Percentiles rank a stretch among this genome's conserved stretches.
Conservation (phyloP, 257 asterid genomes). For the Rubia yunnanensis region DNA sequence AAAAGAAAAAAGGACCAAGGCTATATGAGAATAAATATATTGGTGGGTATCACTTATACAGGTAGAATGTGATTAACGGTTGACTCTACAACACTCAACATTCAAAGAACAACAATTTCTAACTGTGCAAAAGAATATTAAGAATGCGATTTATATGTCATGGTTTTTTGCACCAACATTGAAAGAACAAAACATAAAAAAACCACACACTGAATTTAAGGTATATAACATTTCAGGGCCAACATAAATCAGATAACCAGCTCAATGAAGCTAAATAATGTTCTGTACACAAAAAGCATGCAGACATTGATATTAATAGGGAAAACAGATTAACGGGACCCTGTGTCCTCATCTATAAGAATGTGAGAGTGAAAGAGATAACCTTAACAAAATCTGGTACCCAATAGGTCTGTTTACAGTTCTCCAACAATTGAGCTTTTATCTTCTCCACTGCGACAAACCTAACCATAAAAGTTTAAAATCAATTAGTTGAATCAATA, state of each 20-base stretch:
- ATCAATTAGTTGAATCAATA: not conserved
- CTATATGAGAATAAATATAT: not conserved
- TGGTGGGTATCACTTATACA: not conserved
- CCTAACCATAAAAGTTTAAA: slow-evolving; percentile 19
- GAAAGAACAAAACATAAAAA: not conserved
- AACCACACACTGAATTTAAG: not conserved
- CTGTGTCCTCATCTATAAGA: not conserved
- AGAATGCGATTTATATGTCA: not conserved
- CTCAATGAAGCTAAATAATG: not conserved
- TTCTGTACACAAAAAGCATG: not conserved
- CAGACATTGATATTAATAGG: not conserved
- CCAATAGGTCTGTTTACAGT: slow-evolving; percentile 85
- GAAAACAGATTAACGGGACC: not conserved
- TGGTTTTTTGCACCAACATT: not conserved
- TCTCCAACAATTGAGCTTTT: slow-evolving; percentile 83
- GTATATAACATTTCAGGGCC: not conserved
- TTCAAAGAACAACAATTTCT: not conserved
- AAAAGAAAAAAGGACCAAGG: not conserved
- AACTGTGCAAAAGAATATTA: too few species aligned
- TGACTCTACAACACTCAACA: not conserved
- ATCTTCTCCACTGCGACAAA: slow-evolving; percentile 93
- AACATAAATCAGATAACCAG: not conserved
- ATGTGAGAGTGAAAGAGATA: not conserved
- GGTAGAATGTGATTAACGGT: not conserved
- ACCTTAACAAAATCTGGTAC: slow-evolving; percentile 95